These are phyloP conservation scores for Davidsoniella eucalypti DNA, from an alignment of 2,329 filamentous ascomycete genomes.

Conservation along the genomic window DNA sequence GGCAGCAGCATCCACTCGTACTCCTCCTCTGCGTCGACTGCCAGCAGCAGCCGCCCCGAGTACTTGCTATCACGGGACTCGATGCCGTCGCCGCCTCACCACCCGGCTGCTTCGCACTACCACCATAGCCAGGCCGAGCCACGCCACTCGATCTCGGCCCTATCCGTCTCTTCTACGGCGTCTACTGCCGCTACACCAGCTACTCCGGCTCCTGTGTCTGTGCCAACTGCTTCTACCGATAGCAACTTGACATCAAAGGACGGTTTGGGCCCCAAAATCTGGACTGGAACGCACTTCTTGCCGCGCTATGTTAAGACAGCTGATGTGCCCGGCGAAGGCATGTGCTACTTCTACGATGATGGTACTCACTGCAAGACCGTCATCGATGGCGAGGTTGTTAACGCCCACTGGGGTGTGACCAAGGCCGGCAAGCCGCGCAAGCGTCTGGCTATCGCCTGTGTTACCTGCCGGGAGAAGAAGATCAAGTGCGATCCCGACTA, in stretches of 20 bases:
- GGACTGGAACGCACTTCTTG: conserved; percentile 50
- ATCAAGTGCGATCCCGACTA: conserved; percentile 89
- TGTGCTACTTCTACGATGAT: conserved; percentile 78
- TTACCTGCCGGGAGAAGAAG: conserved; percentile 91
- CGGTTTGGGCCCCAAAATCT: conserved; percentile 49
- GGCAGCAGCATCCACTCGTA: too few relatives aligned
- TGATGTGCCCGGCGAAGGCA: conserved; percentile 59
- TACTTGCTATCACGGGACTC: too few relatives aligned
- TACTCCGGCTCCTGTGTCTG: too few relatives aligned
- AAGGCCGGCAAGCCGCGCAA: conserved; percentile 91
- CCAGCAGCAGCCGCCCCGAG: too few relatives aligned
- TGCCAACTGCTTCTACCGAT: too few relatives aligned
- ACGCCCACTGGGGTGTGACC: conserved; percentile 84
- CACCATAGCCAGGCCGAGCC: too few relatives aligned
- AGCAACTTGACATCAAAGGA: conserved; percentile 30
- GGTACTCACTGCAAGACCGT: conserved; percentile 66
- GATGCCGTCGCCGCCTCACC: too few relatives aligned
- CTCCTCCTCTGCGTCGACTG: too few relatives aligned
- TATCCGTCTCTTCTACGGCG: too few relatives aligned
- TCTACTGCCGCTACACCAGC: too few relatives aligned
- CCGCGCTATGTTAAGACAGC: conserved; percentile 47
- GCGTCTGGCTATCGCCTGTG: conserved; percentile 76
- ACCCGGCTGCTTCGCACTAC: too few relatives aligned
- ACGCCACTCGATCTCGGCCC: too few relatives aligned
- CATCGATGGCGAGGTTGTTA: conserved; percentile 74